These are phyloP conservation scores for Chaetomiaceae sp. DNA, from an alignment of 2,329 filamentous ascomycete species.

Conservation along the genomic window DNA sequence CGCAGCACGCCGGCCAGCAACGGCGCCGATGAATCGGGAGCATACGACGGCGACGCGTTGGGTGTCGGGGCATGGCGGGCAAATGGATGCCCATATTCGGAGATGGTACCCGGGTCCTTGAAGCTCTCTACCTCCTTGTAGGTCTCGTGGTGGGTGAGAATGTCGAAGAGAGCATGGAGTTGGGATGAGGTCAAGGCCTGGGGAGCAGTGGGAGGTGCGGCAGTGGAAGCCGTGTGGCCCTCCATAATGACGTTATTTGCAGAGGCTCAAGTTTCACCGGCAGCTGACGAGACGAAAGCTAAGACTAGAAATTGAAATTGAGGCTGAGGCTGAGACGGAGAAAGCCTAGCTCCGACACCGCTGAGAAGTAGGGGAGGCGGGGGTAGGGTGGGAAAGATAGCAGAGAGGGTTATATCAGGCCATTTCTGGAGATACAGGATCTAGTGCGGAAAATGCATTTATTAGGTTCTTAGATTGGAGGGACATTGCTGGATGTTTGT, in stretches of 20 bases:
- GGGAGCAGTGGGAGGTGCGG: background rate
- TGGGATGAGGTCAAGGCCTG: conserved; percentile 36
- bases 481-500: too few species aligned
- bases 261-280: background rate
- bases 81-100: conserved; percentile 68
- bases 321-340: too few species aligned
- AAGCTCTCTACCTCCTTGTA: conserved; percentile 69
- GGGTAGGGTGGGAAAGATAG: too few species aligned
- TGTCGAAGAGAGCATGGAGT: conserved; percentile 53
- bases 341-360: too few species aligned
- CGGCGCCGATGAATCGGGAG: conserved; percentile 50
- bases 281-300: too few species aligned
- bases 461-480: too few species aligned
- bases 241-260: background rate
- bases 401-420: too few species aligned
- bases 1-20: conserved; percentile 65
- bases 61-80: conserved; percentile 22
- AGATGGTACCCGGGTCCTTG: conserved; percentile 60
- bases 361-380: too few species aligned
- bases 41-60: conserved; percentile 22
- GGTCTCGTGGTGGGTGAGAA: conserved; percentile 56
- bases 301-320: too few species aligned
- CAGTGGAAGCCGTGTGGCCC: background rate
- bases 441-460: too few species aligned
- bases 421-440: too few species aligned